Evolutionary conservation across 495 filamentous ascomycete genomes (phyloP).

Genomic region (Ramalina intermedia): DNA sequence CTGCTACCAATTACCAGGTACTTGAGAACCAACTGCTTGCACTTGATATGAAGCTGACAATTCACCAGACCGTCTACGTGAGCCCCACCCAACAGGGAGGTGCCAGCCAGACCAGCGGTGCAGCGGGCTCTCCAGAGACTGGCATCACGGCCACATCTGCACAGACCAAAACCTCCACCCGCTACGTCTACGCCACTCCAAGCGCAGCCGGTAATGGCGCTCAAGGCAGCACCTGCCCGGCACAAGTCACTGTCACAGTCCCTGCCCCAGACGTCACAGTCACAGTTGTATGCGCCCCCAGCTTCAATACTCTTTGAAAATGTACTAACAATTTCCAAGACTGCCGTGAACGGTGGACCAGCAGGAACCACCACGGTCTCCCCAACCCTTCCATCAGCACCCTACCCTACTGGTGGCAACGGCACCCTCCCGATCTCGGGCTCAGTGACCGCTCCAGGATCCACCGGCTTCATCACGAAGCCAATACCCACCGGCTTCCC

Average conservation of each 20-base stretch:
- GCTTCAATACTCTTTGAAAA: neutral
- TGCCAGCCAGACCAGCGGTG: neutral
- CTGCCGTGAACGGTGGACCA: slow-evolving; percentile 9
- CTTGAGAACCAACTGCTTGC: neutral
- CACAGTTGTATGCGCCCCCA: slow-evolving; percentile 22
- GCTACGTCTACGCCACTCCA: slow-evolving; percentile 13
- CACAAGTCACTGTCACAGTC: slow-evolving; percentile 4
- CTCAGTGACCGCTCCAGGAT: slow-evolving; percentile 20
- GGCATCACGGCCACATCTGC: neutral
- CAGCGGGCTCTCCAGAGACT: too few species aligned
- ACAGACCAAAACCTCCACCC: slow-evolving; percentile 10
- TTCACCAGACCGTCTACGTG: slow-evolving; percentile 9
- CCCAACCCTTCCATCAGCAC: slow-evolving; percentile 9
- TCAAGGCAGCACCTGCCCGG: neutral
- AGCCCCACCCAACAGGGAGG: slow-evolving; percentile 8
- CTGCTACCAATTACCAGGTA: slow-evolving; percentile 17
- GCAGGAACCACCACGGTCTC: slow-evolving; percentile 14
- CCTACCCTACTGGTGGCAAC: slow-evolving; percentile 13
- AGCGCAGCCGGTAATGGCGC: neutral
- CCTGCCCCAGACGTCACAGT: slow-evolving; percentile 15
- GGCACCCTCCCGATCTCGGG: slow-evolving; percentile 20
- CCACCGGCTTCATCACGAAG: slow-evolving; percentile 27
- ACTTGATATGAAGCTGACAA: neutral
- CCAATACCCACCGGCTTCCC: slow-evolving; percentile 3
- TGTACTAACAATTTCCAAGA: slow-evolving; percentile 10